phyloP scores from a whole-genome alignment of 1,139 yeast species.

The Magnusiomyces fungicola region DNA sequence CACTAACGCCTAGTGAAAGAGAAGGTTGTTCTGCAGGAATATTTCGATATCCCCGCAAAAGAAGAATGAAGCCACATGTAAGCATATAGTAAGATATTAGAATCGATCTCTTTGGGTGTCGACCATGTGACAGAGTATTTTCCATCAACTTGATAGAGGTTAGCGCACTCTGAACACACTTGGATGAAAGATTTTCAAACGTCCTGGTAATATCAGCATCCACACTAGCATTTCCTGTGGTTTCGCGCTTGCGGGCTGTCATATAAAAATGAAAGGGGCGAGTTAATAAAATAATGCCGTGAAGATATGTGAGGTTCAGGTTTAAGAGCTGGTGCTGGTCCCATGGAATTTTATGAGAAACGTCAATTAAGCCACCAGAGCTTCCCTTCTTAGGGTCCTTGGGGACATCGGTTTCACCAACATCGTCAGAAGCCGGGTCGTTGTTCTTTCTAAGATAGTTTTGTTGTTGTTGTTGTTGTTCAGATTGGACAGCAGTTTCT shows the following conservation, averaged over 20 bases:
- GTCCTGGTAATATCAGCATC: slow-evolving; percentile 23
- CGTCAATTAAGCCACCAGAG: slow-evolving; percentile 12
- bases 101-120: slow-evolving; percentile 33
- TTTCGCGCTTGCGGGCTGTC: slow-evolving; percentile 18
- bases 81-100: slow-evolving; percentile 24
- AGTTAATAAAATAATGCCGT: slow-evolving; percentile 39
- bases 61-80: slow-evolving; percentile 19
- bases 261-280: slow-evolving; percentile 42
- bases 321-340: slow-evolving; percentile 28
- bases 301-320: slow-evolving; percentile 38
- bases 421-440: background rate
- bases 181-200: slow-evolving; percentile 23
- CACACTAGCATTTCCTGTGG: no score
- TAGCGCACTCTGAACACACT: slow-evolving; percentile 37
- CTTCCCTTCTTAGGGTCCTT: background rate
- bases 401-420: background rate
- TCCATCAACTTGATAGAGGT: slow-evolving; percentile 34
- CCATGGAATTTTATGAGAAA: slow-evolving; percentile 14
- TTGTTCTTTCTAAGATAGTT: background rate
- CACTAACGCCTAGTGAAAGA: slow-evolving; percentile 17
- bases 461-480: no score
- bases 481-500: background rate
- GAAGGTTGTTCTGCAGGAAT: slow-evolving; percentile 17
- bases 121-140: slow-evolving; percentile 25
- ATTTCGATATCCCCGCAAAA: slow-evolving; percentile 17